Percentiles rank a stretch among this genome's conserved stretches.
phyloP scores from a whole-genome alignment of 768 basidiomycete genomes.

The Boletus rubescentipes region DNA sequence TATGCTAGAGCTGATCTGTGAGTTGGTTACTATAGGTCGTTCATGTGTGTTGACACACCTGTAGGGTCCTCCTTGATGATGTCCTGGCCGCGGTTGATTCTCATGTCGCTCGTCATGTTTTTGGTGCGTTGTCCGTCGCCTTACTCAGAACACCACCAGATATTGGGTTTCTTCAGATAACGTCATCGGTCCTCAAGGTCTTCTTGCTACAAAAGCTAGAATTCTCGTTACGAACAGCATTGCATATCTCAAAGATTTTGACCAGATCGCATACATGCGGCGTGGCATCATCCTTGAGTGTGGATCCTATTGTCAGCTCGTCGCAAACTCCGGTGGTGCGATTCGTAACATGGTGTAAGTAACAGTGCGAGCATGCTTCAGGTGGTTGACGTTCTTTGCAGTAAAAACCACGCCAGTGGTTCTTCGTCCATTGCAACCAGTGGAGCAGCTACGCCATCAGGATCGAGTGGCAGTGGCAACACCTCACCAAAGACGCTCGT shows the following conservation, averaged over 20 bases:
- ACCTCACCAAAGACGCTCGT: too few relatives aligned
- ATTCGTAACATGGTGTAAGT: constrained; percentile 45
- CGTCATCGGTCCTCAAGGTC: constrained; percentile 81
- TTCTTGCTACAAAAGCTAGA: constrained; percentile 80
- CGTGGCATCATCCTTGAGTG: constrained; percentile 80
- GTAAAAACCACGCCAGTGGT: constrained; percentile 45
- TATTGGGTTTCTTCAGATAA: constrained; percentile 48
- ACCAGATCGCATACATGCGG: constrained; percentile 71
- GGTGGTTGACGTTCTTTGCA: constrained; percentile 10
- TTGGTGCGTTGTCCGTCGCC: constrained; percentile 44
- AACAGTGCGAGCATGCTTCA: too few relatives aligned
- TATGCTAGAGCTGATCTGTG: constrained; percentile 90
- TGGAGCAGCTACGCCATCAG: constrained; percentile 23
- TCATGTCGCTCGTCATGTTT: constrained; percentile 86
- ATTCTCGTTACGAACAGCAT: constrained; percentile 87
- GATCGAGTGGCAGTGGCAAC: background rate
- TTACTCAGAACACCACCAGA: background rate
- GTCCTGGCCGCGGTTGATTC: constrained; percentile 84
- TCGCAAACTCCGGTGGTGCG: constrained; percentile 61
- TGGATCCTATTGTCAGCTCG: constrained; percentile 61
- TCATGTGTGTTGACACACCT: background rate
- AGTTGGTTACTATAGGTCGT: constrained; percentile 18
- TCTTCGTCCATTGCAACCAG: constrained; percentile 44
- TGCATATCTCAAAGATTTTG: constrained; percentile 77
- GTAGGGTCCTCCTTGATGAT: constrained; percentile 80